phyloP scores from a whole-genome alignment of 495 filamentous ascomycete genomes.

The Clavariopsis aquatica region DNA sequence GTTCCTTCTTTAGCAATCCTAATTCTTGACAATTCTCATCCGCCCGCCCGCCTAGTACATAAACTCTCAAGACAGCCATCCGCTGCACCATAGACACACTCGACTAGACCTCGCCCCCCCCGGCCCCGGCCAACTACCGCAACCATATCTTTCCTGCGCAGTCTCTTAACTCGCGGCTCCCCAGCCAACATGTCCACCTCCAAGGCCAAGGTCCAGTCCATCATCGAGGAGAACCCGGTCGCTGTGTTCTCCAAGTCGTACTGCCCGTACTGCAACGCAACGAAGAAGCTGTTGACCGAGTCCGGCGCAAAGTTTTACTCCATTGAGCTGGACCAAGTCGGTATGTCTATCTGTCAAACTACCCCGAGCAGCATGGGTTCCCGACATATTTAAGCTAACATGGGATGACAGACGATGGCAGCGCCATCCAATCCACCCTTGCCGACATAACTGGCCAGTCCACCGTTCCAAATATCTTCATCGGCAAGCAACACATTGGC shows the following conservation, averaged over 20 bases:
- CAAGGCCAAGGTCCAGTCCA: constrained; percentile 76
- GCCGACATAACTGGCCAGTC: constrained; percentile 75
- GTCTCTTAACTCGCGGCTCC: constrained; percentile 67
- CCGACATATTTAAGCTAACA: not conserved
- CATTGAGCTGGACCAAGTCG: constrained; percentile 82
- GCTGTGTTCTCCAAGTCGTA: constrained; percentile 95
- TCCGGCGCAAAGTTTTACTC: constrained; percentile 69
- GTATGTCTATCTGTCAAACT: constrained; percentile 50
- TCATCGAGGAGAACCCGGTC: constrained; percentile 92
- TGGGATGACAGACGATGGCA: constrained; percentile 64
- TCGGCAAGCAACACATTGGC: constrained; percentile 81
- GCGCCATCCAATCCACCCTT: constrained; percentile 81
- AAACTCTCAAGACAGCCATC: not conserved
- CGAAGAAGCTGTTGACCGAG: constrained; percentile 70
- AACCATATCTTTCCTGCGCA: constrained; percentile 65
- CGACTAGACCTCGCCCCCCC: not conserved
- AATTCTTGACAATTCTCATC: not conserved
- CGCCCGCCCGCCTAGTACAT: not conserved
- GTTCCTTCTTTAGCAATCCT: not conserved
- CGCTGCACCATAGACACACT: not conserved
- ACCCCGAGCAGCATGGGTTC: not conserved
- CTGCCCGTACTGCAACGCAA: constrained; percentile 90
- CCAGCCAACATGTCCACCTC: constrained; percentile 78
- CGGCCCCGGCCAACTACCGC: constrained; percentile 24
- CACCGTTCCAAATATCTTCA: constrained; percentile 95